Conservation (phyloP, 352 stramenopile species). For the Globisporangium okanoganense region DNA sequence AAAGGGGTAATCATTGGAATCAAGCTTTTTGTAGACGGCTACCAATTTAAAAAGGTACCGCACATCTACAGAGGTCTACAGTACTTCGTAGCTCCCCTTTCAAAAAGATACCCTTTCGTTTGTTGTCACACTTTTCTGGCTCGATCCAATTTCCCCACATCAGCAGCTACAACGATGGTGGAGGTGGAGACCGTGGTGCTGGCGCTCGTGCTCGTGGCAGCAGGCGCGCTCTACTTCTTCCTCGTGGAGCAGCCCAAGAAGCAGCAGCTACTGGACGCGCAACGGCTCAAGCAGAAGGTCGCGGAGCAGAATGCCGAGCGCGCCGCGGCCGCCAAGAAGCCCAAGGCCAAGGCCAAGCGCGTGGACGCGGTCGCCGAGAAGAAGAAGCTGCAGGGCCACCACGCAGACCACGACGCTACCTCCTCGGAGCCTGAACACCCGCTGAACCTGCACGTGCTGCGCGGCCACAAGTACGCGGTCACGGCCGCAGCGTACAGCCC, state of each 20-base stretch:
- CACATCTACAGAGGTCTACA: background rate
- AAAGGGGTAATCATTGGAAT: no score
- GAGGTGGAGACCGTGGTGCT: conserved; percentile 37
- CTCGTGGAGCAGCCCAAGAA: conserved; percentile 48
- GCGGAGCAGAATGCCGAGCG: conserved; percentile 46
- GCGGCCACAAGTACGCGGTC: conserved; percentile 68
- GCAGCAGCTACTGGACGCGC: conserved; percentile 23
- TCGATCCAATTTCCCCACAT: background rate
- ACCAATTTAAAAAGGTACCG: background rate
- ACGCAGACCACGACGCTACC: conserved; percentile 2
- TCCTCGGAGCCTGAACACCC: conserved; percentile 31
- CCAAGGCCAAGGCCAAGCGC: conserved; percentile 58
- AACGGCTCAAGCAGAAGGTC: conserved; percentile 47
- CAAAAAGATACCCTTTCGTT: background rate
- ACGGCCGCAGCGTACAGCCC: conserved; percentile 67
- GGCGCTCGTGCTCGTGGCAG: conserved; percentile 50
- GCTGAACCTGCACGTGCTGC: conserved; percentile 42
- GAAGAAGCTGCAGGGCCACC: conserved; percentile 48
- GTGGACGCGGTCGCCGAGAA: conserved; percentile 70
- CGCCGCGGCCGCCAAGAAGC: conserved; percentile 48
- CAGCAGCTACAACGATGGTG: conserved; percentile 13
- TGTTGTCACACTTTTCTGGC: background rate
- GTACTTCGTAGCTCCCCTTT: background rate
- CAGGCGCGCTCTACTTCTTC: conserved; percentile 61
- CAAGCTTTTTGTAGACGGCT: no score